Evolutionary conservation across 2,329 filamentous ascomycete genomes (phyloP).

Genomic region (Trichoderma polysporum): DNA sequence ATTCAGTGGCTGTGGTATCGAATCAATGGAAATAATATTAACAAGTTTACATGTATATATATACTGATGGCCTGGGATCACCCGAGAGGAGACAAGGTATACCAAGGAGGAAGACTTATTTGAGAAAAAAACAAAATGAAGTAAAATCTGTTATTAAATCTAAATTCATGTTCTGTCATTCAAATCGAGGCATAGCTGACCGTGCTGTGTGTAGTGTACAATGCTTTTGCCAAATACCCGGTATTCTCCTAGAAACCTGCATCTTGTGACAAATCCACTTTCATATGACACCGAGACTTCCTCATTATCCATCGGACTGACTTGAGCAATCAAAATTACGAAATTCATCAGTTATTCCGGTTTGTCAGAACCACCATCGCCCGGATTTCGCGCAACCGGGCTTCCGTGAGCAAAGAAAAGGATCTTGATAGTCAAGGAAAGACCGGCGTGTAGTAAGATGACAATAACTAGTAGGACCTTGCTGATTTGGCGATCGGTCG

Average conservation of each 20-base stretch:
- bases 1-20: neutral
- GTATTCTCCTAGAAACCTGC: neutral
- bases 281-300: neutral
- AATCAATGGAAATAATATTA: neutral
- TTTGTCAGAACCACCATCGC: conserved; percentile 28
- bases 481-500: conserved; percentile 88
- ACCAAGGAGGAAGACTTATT: neutral
- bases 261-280: neutral
- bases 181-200: conserved; percentile 11
- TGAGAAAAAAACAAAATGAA: neutral
- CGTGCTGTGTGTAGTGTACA: conserved; percentile 2
- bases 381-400: conserved; percentile 43
- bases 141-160: neutral
- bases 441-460: conserved; percentile 79
- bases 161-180: conserved; percentile 10
- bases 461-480: conserved; percentile 85
- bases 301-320: neutral
- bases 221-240: conserved; percentile 23
- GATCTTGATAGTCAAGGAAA: conserved; percentile 92
- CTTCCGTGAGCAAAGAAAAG: conserved; percentile 89
- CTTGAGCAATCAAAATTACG: neutral
- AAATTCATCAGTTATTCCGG: neutral
- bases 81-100: neutral
- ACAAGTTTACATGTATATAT: neutral
- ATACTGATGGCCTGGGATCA: neutral